Percentiles rank a stretch among this genome's conserved stretches.
These are phyloP conservation scores for Quercus rubra DNA, from an alignment of 306 rosid species.

Conservation along the genomic window DNA sequence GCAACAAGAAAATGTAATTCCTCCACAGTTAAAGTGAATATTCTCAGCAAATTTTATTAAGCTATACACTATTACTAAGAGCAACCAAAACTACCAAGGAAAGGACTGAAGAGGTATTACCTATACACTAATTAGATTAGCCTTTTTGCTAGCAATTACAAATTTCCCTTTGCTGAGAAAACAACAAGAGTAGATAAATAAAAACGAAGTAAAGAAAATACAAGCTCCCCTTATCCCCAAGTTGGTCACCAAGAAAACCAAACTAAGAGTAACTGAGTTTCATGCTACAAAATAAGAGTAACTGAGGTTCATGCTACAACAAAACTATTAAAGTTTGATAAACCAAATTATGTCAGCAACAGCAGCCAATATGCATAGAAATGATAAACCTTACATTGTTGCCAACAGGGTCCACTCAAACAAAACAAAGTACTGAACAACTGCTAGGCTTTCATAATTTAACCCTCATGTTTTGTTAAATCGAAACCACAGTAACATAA, in stretches of 20 bases:
- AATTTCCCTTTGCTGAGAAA: conserved; percentile 33
- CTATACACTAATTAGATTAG: conserved; percentile 32
- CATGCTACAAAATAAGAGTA: neutral
- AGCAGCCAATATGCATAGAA: neutral
- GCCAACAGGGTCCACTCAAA: neutral
- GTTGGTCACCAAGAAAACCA: neutral
- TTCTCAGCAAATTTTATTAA: too few relatives aligned
- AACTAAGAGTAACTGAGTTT: conserved; percentile 4
- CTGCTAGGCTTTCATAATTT: too few relatives aligned
- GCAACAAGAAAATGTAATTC: too few relatives aligned
- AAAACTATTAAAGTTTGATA: neutral
- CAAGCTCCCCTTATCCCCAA: neutral
- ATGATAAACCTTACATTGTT: neutral
- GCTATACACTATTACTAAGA: neutral
- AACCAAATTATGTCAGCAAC: neutral
- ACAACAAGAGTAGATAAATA: conserved; percentile 13
- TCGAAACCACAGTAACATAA: neutral
- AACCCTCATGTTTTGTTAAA: neutral
- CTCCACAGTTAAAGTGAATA: too few relatives aligned
- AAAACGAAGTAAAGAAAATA: neutral
- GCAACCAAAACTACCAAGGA: conserved; percentile 3
- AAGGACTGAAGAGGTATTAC: conserved; percentile 32
- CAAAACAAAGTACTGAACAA: neutral
- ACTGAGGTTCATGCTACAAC: neutral
- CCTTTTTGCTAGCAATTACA: conserved; percentile 30